Base-by-base conservation (phyloP, 306 rosid species). In the Acacia confusa region DNA sequence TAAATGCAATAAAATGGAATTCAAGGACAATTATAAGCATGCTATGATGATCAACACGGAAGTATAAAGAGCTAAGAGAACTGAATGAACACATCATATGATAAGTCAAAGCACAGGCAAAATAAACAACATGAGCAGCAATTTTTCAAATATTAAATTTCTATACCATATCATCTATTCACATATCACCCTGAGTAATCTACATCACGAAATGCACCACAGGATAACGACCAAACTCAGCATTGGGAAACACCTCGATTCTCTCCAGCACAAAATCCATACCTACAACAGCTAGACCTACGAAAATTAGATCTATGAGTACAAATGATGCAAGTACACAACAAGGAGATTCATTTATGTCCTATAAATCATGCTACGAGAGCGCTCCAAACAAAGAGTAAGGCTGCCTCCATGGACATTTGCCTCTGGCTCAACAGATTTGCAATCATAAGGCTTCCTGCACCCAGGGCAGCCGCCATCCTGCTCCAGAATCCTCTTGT, bases 391-490 rank as follows among this genome's bases (percentile, higher is more conserved):
- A 78, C 82, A 82, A 73, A 92, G 82, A n/a, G 88, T 82, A 78
- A 88, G 87, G 84, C 89, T 83, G 78, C 91, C 97, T 66, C 91
- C 94, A 75, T 63, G 80, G 76, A 88, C 84, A 76, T 87, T 88
- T 25, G 94, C 75, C 87, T 89, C 98, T n/a, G 81, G 82, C 87
- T 90, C 89, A 17, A 86, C 73, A 84, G 88, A 86, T 25, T 83
- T 88, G 71, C 83, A 69, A 81, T 92, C 88, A 74, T 95, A 95
- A 5, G 93, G 94, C 91, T 95, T 93, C 92, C 99, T 87, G 86
- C 99, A 95, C 53, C 97, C 97, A 6, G 99, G 99, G 69, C 99
- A 95, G 48, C 99, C 98, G 5, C 94, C 91, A 81, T 93, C 99
- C 76, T 87, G 90, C 73, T 95, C 99, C 15, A 95, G 88, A 81